phyloP scores from a whole-genome alignment of 1,284 basidiomycete genomes.

The Coriolopsis trogii region DNA sequence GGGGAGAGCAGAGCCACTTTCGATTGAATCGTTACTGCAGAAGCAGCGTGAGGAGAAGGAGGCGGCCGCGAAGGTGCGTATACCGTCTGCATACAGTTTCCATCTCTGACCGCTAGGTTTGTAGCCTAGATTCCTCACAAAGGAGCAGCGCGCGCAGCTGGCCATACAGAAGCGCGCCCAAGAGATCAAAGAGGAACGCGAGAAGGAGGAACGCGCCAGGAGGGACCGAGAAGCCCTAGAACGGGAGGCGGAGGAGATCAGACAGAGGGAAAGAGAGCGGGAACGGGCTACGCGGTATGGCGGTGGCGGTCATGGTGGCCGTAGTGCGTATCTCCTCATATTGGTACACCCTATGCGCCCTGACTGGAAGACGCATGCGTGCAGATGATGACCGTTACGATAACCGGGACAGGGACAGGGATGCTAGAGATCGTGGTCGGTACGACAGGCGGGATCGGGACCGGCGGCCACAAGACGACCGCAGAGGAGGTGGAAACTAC shows the following conservation, averaged over 20 bases:
- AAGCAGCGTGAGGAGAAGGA: constrained; percentile 89
- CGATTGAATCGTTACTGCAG: constrained; percentile 83
- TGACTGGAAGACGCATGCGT: too few species aligned
- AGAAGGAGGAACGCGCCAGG: constrained; percentile 58
- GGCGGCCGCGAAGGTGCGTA: constrained; percentile 79
- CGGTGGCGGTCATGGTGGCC: constrained; percentile 40
- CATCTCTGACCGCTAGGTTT: neutral
- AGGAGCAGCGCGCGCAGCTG: constrained; percentile 85
- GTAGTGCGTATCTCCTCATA: constrained; percentile 43
- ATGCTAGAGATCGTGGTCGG: constrained; percentile 27
- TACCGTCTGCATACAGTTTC: neutral
- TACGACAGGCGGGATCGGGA: constrained; percentile 38
- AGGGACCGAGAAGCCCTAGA: constrained; percentile 73
- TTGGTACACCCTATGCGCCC: constrained; percentile 6
- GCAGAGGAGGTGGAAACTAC: constrained; percentile 36
- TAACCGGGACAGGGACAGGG: constrained; percentile 44
- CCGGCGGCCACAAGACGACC: constrained; percentile 35
- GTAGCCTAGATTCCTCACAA: constrained; percentile 89
- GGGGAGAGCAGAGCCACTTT: constrained; percentile 60
- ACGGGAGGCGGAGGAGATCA: constrained; percentile 70
- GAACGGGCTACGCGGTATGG: constrained; percentile 41
- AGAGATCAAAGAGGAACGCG: constrained; percentile 73
- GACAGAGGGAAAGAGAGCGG: constrained; percentile 45
- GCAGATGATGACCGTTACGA: constrained; percentile 63
- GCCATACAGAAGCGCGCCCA: constrained; percentile 85